A percentile compares a stretch with the other conserved stretches of the same genome.
phyloP scores from a whole-genome alignment of 2,329 filamentous ascomycete species.

The Alternaria burnsii region DNA sequence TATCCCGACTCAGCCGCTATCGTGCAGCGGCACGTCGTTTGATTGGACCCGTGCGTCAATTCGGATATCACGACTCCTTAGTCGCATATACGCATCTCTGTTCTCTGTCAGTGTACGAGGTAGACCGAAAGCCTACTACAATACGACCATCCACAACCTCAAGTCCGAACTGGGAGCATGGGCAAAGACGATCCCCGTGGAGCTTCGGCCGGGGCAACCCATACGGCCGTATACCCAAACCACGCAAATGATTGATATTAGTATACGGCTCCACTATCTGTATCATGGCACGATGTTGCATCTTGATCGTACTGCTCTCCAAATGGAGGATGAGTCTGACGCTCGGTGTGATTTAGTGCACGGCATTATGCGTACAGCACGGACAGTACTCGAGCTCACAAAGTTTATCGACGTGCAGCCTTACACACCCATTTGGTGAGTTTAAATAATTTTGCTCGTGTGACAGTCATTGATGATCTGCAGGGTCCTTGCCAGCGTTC shows the following conservation, averaged over 20 bases:
- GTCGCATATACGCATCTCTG: slow-evolving; percentile 1
- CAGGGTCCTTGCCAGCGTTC: neutral
- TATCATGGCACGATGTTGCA: neutral
- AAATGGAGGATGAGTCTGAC: neutral
- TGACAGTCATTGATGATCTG: neutral
- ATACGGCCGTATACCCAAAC: neutral
- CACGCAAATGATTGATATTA: neutral
- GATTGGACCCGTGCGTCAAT: neutral
- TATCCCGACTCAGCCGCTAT: slow-evolving; percentile 27
- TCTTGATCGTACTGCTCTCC: neutral
- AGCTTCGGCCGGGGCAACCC: neutral
- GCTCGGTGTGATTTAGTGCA: neutral
- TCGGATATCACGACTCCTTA: neutral
- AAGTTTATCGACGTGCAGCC: neutral
- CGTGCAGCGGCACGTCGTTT: slow-evolving; percentile 10
- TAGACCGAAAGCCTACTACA: neutral
- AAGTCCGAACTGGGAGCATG: neutral
- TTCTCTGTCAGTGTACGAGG: neutral
- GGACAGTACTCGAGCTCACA: neutral
- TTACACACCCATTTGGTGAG: neutral
- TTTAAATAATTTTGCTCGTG: neutral
- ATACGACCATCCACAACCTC: neutral
- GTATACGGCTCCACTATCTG: neutral
- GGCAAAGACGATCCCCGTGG: neutral
- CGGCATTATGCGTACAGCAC: neutral